Base-by-base conservation (phyloP, 176 grass and related monocot species). In the Oryza punctata region DNA sequence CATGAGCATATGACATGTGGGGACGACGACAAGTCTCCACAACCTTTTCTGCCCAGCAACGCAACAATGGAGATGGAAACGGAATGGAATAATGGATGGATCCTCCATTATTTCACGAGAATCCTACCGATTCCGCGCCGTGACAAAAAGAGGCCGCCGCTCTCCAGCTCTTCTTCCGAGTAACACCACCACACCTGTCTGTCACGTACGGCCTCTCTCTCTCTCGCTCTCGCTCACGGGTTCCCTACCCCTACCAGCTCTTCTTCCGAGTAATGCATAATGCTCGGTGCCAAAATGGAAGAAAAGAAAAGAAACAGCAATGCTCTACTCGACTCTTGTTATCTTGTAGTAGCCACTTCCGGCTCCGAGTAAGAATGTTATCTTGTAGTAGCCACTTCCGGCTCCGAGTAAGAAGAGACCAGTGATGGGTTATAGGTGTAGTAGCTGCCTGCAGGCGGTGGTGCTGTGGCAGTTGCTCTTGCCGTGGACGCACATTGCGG, bases 91-190 rank as follows among this genome's bases (percentile, higher is more conserved):
- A 54, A 57, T 21, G 52, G 50, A 54, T 33, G n/a, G 18, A 30
- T 35, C 69, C 26, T 50, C 45, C 9, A 12, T 11, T 41, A 18
- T 11, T 41, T 72, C 78, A 81, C 88, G 82, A 57, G 88, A 79
- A 90, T 90, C 88, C 68, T 67, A 29, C 46, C 25, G 16, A 82
- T 90, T 67, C 83, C 38, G 88, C 81, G 46, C 78, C 81, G 85
- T 68, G 91, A 90, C 88, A 90, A 93, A 78, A 57, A 70, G 68
- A 74, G 23, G 23, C 40, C 76, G 78, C 68, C 82, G 60, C 47
- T 18, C 32, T 43, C 65, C 46, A 73, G 49, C 46, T 19, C 28
- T 69, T 70, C 46, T n/a, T 7, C 19, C 57, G 9, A 61, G 57
- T 61, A 61, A 61, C 57, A 23, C 10, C 67, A 43, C 54, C 18